These are phyloP conservation scores for Alternaria tenuissima DNA, from an alignment of 2,329 filamentous ascomycete species.

Conservation along the genomic window DNA sequence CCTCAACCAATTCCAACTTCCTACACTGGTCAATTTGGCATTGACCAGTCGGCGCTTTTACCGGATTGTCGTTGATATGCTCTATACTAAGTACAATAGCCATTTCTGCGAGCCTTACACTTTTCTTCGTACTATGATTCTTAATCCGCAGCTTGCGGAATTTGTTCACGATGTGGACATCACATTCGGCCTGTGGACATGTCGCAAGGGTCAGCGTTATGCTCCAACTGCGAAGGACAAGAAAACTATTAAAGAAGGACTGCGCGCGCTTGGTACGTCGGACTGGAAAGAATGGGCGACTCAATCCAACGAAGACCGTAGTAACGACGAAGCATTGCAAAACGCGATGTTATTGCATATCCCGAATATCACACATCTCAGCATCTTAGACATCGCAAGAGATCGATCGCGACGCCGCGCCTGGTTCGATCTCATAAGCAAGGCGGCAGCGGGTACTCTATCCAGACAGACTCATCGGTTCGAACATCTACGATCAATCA, in stretches of 20 bases:
- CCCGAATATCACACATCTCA: constrained; percentile 28
- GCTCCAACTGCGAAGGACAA: constrained; percentile 34
- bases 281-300: constrained; percentile 40
- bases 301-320: constrained; percentile 25
- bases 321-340: constrained; percentile 28
- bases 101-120: constrained; percentile 35
- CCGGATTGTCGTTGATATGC: constrained; percentile 24
- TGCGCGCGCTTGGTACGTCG: constrained; percentile 27
- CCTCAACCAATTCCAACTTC: constrained; percentile 24
- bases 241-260: constrained; percentile 36
- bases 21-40: constrained; percentile 31
- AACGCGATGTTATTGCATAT: constrained; percentile 35
- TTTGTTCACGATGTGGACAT: constrained; percentile 28
- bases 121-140: constrained; percentile 39
- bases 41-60: constrained; percentile 35
- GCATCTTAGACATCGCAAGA: neutral
- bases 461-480: constrained; percentile 32
- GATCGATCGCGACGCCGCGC: constrained; percentile 15
- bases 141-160: constrained; percentile 24
- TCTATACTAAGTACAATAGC: constrained; percentile 35
- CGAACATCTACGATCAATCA: constrained; percentile 24
- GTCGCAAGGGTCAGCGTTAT: constrained; percentile 15
- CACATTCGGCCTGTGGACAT: constrained; percentile 17
- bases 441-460: constrained; percentile 15
- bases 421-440: constrained; percentile 34